phyloP scores from a whole-genome alignment of 768 basidiomycete genomes.

The Tulasnella sp. region DNA sequence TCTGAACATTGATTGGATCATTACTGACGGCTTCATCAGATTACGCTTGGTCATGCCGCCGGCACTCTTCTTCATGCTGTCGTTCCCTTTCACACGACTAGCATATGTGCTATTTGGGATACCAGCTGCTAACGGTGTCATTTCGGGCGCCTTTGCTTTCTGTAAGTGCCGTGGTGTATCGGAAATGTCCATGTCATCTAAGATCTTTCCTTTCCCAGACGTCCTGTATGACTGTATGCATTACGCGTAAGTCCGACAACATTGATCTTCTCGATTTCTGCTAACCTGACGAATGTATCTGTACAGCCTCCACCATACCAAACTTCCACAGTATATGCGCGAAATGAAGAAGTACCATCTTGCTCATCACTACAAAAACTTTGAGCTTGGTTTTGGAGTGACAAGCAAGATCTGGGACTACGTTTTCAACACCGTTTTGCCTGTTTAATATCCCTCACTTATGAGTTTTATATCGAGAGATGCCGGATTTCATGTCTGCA shows the following conservation, averaged over 20 bases:
- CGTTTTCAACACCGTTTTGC: slow-evolving; percentile 73
- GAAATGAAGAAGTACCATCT: slow-evolving; percentile 97
- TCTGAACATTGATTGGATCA: background rate
- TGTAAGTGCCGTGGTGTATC: slow-evolving; percentile 13
- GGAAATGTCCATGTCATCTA: slow-evolving; percentile 12
- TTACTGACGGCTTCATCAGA: too few relatives aligned
- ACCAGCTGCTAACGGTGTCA: slow-evolving; percentile 80
- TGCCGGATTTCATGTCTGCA: background rate
- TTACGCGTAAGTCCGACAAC: slow-evolving; percentile 50
- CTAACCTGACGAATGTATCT: slow-evolving; percentile 27
- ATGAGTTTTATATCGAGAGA: too few relatives aligned
- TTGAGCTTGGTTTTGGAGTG: slow-evolving; percentile 93
- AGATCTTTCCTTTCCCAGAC: slow-evolving; percentile 33
- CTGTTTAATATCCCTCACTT: too few relatives aligned
- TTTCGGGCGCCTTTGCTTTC: slow-evolving; percentile 63
- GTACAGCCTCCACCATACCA: slow-evolving; percentile 62
- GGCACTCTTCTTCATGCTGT: slow-evolving; percentile 56
- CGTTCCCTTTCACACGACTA: slow-evolving; percentile 76
- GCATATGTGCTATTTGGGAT: slow-evolving; percentile 72
- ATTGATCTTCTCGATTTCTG: slow-evolving; percentile 15
- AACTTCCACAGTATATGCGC: slow-evolving; percentile 69
- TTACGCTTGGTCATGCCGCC: slow-evolving; percentile 97
- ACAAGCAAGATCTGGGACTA: slow-evolving; percentile 97
- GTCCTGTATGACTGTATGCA: slow-evolving; percentile 84
- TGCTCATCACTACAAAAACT: slow-evolving; percentile 97